These are phyloP conservation scores for Mucor circinelloides DNA, from an alignment of 371 early-diverging fungal genomes.

Conservation along the genomic window DNA sequence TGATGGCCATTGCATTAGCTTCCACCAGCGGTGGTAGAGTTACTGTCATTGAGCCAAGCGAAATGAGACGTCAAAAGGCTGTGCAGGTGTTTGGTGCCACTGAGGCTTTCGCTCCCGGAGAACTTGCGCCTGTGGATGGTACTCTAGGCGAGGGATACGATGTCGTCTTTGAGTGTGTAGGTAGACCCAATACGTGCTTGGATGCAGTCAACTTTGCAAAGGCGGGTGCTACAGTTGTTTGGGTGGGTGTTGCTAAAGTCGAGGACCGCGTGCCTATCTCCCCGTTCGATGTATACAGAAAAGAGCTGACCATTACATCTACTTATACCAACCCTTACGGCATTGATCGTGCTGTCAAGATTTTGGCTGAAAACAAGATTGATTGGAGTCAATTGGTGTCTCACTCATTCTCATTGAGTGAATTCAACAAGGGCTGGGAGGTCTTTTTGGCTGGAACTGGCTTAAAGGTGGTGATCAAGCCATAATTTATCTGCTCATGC, in stretches of 20 bases:
- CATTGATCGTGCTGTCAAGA: conserved; percentile 59
- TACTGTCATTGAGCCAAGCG: conserved; percentile 52
- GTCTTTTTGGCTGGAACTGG: conserved; percentile 51
- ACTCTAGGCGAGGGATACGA: conserved; percentile 52
- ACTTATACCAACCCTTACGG: conserved; percentile 62
- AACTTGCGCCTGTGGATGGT: conserved; percentile 41
- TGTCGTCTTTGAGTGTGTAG: conserved; percentile 63
- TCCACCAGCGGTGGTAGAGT: conserved; percentile 47
- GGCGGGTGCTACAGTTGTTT: conserved; percentile 55
- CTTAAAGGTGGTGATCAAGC: conserved; percentile 56
- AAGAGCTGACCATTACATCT: conserved; percentile 59
- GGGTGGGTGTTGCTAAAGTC: conserved; percentile 62
- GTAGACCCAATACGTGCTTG: conserved; percentile 50
- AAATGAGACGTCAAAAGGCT: conserved; percentile 46
- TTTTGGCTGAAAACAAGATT: conserved; percentile 46
- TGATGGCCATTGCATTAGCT: conserved; percentile 51
- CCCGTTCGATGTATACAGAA: conserved; percentile 59
- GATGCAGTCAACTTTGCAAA: conserved; percentile 50
- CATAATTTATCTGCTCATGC: conserved; percentile 7
- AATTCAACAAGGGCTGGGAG: conserved; percentile 58
- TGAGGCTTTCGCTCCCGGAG: conserved; percentile 34
- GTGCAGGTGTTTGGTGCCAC: conserved; percentile 42
- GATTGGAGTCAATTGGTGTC: conserved; percentile 51
- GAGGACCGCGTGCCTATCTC: conserved; percentile 47
- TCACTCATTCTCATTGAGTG: conserved; percentile 48